A percentile compares a stretch with the other conserved stretches of the same genome.
These are phyloP conservation scores for Kickxella alabastrina DNA, from an alignment of 192 early-diverging fungal genomes.

Conservation along the genomic window DNA sequence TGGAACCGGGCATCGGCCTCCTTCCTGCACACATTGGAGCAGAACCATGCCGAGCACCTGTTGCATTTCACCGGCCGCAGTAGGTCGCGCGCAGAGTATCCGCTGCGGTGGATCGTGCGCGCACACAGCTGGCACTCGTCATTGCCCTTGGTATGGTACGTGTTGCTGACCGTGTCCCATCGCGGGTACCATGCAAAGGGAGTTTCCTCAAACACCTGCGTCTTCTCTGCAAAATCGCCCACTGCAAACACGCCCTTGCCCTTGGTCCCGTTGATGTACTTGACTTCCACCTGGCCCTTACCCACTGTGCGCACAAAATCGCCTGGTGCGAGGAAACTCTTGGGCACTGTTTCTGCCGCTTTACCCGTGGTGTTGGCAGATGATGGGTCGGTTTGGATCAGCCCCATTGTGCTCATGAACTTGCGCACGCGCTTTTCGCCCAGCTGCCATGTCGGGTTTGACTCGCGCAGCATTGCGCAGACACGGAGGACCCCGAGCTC, in stretches of 20 bases:
- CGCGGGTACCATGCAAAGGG: constrained; percentile 59
- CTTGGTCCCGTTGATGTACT: constrained; percentile 38
- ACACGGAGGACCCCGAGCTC: constrained; percentile 56
- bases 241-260: constrained; percentile 56
- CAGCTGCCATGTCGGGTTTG: constrained; percentile 55
- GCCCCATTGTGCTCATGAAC: constrained; percentile 49
- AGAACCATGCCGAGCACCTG: constrained; percentile 9
- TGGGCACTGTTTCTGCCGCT: constrained; percentile 42
- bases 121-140: constrained; percentile 57
- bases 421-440: constrained; percentile 63
- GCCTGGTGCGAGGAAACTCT: constrained; percentile 21
- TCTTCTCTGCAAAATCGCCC: constrained; percentile 51
- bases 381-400: constrained; percentile 15
- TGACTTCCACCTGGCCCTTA: constrained; percentile 29
- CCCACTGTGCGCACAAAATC: constrained; percentile 35
- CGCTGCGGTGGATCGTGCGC: constrained; percentile 43
- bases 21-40: constrained; percentile 10
- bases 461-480: constrained; percentile 28
- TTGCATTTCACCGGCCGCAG: constrained; percentile 9
- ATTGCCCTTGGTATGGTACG: constrained; percentile 21
- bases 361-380: neutral
- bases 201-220: constrained; percentile 54
- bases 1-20: constrained; percentile 16
- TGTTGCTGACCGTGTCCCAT: constrained; percentile 53
- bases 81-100: neutral